Evolutionary conservation across 257 asterid species (phyloP), one percentile per base, ranked within the genome.

Genomic region (Ophiorrhiza pumila): DNA sequence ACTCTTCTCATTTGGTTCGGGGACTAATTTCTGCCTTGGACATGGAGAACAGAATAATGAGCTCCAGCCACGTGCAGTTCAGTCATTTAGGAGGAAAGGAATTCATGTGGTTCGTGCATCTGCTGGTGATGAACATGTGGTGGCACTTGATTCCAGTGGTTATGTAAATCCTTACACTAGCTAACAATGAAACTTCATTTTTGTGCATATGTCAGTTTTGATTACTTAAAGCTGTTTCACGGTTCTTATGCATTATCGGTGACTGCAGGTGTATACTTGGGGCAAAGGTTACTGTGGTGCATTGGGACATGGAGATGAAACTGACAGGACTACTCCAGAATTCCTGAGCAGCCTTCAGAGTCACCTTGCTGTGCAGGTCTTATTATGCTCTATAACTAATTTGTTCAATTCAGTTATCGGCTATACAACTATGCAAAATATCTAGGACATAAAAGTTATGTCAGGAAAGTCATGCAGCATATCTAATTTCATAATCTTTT

Each of bases 201-300:
- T 57, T 12, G 6, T 20, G 27, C 42, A 53, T n/a, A 57, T 5
- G 14, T 66, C 20, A 15, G 41, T 8, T 45, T 45, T 10, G 11
- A 20, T 65, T 46, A 68, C 6, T 0, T 7, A 29, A 29, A 31
- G 49, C 35, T 25, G 46, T 60, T 18, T 47, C 14, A 12, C 65
- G n/a, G n/a, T 61, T 49, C 27, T 75, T 59, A 56, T 47, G 23
- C 27, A 20, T 32, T 46, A 41, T 59, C 74, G 71, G 37, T 67
- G 59, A 61, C 55, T 71, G 8, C 77, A 91, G 97, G 97, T 91
- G 34, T 79, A 89, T 82, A 87, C 96, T 23, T 91, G 96, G 97
- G 97, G 97, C 76, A 91, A 91, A 81, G 97, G 97, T 71, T 91
- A 91, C 79, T 87, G 96, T 78, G 97, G 97, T 62, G 97, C 97